Percentiles rank a stretch among this genome's conserved stretches.
Conservation (phyloP, 169 alveolate species). For the Amoebophrya sp. region DNA sequence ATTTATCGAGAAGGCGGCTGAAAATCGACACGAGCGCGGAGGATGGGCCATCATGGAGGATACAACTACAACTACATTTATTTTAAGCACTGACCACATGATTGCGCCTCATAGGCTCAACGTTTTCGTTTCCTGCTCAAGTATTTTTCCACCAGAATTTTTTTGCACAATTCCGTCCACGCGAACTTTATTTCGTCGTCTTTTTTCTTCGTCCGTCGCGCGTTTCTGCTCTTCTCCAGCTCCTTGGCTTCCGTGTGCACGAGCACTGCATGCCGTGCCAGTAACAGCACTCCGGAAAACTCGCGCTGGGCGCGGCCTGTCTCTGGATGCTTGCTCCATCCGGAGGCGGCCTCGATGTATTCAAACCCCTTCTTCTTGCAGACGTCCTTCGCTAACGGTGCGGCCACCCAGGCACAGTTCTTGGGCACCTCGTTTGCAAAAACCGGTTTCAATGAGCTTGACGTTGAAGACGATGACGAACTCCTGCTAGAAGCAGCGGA, state of each 20-base stretch:
- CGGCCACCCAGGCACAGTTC: neutral
- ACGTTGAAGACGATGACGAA: too few species aligned
- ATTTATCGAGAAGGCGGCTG: too few species aligned
- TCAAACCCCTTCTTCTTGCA: neutral
- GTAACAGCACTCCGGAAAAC: neutral
- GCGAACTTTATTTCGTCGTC: neutral
- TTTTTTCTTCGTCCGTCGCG: neutral
- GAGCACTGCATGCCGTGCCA: neutral
- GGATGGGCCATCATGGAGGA: too few species aligned
- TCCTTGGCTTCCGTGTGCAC: neutral
- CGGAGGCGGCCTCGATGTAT: neutral
- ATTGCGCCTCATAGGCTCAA: neutral
- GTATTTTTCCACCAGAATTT: neutral
- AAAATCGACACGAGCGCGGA: too few species aligned
- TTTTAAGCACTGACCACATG: too few species aligned
- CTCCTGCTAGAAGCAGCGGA: too few species aligned
- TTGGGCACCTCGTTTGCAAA: neutral
- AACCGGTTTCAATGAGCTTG: too few species aligned
- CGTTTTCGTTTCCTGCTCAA: neutral
- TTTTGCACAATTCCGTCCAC: neutral
- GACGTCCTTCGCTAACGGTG: neutral
- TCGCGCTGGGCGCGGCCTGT: neutral
- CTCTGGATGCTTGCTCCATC: neutral
- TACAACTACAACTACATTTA: too few species aligned
- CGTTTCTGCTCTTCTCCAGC: neutral